phyloP scores from a whole-genome alignment of 176 grass and related monocot genomes.

The Raddia guianensis region DNA sequence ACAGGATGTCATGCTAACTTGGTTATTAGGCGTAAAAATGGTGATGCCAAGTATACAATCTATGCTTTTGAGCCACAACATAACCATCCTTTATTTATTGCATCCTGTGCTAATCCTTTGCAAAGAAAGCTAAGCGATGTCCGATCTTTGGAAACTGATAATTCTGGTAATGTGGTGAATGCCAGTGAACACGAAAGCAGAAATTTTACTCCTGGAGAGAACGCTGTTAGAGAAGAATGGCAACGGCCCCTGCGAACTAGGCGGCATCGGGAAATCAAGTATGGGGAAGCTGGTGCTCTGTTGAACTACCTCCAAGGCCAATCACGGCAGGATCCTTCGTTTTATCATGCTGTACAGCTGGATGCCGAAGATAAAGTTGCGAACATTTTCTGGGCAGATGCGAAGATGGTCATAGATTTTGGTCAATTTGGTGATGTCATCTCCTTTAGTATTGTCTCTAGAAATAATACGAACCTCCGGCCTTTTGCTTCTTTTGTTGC shows the following conservation, averaged over 20 bases:
- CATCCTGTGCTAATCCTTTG: conserved; percentile 49
- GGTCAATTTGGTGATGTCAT: conserved; percentile 66
- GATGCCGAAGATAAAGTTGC: conserved; percentile 67
- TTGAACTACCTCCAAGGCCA: conserved; percentile 53
- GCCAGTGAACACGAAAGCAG: not conserved
- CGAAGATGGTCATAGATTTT: conserved; percentile 59
- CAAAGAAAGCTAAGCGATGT: conserved; percentile 47
- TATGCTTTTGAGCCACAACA: conserved; percentile 50
- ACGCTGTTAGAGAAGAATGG: conserved; percentile 13
- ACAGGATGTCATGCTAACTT: conserved; percentile 64
- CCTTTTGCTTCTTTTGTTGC: conserved; percentile 66
- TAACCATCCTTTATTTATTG: conserved; percentile 51
- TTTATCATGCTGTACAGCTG: conserved; percentile 60
- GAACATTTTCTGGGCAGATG: conserved; percentile 70
- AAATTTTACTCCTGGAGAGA: not conserved
- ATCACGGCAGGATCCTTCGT: conserved; percentile 46
- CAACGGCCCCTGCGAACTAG: conserved; percentile 40
- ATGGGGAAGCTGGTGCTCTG: conserved; percentile 46
- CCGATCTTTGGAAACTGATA: conserved; percentile 26
- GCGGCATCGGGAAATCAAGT: conserved; percentile 40
- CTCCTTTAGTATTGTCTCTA: conserved; percentile 48
- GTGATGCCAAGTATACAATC: conserved; percentile 48
- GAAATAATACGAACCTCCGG: conserved; percentile 35
- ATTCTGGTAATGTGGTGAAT: not conserved
- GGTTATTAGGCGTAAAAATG: conserved; percentile 51